Conservation (phyloP, 2,329 filamentous ascomycete genomes). For the Hawksworthiomyces lignivorus region DNA sequence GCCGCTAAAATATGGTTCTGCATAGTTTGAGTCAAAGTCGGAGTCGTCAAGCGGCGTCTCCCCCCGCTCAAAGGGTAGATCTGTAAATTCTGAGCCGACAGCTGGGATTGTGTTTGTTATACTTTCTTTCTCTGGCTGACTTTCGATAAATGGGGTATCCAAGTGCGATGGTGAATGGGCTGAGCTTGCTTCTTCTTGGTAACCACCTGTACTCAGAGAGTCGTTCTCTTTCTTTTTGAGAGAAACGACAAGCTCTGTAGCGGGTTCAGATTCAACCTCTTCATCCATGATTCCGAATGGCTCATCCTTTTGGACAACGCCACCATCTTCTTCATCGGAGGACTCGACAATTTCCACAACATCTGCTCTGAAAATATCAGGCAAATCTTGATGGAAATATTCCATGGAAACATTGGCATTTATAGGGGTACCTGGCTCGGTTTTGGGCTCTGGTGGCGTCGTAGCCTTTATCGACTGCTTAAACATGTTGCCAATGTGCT, state of each 20-base stretch:
- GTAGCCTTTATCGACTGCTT: neutral
- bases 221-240: neutral
- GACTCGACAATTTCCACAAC: constrained; percentile 1
- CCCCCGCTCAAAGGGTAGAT: neutral
- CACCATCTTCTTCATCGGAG: constrained; percentile 1
- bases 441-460: neutral
- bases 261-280: neutral
- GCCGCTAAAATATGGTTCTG: too few species aligned
- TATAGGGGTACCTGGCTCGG: neutral
- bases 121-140: too few species aligned
- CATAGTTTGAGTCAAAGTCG: too few species aligned
- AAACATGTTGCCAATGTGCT: constrained; percentile 93
- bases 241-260: neutral
- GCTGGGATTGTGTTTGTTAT: too few species aligned
- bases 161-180: too few species aligned
- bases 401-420: neutral
- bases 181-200: too few species aligned
- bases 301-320: neutral
- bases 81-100: too few species aligned
- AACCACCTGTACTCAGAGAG: too few species aligned
- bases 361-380: constrained; percentile 7
- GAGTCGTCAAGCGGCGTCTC: neutral
- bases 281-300: neutral
- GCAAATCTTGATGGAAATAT: neutral
- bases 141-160: too few species aligned